Base-by-base conservation (phyloP, 257 asterid genomes). In the Petunia axillaris region DNA sequence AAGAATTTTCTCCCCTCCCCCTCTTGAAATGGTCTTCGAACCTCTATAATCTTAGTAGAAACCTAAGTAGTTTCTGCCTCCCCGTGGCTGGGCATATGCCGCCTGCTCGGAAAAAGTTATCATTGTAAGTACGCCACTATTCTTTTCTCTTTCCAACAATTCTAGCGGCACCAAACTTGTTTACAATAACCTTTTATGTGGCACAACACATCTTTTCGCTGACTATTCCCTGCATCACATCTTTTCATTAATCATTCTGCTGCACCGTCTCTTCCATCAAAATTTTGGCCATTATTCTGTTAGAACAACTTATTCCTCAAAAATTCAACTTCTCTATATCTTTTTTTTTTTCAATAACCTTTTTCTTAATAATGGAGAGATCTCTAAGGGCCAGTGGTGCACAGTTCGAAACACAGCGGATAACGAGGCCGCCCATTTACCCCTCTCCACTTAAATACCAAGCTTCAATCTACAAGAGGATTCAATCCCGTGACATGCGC, bases 141-240 rank as follows among this genome's bases (percentile, higher is more conserved):
- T 64, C 71, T 38, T 48, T 48, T 64, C 48, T 64, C 71, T 64
- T 64, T 38, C 5, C 15, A 25, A 64, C 7, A 44, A 64, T 64
- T 40, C 35, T 64, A 64, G 13, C 8, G 9, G 48, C 41, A 62
- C 25, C 25, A 25, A 38, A 38, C 71, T 64, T 64, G 38, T 64
- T 38, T 64, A 10, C 38, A 4, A 64, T 46, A 64, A 64, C 48
- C 71, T 46, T 64, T 64, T 64, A 13, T 64, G 71, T 38, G 71
- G 68, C 44, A 36, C n/a, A 44, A 64, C 71, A 11, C 9, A 44
- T 38, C 25, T 54, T 25, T 25, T 54, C 14, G 60, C 14, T 14
- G 60, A 54, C 60, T 54, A 6, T 54, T 54, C 6, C 25, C 14
- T 3, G 4, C 16, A 54, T 13, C 13, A 13, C 14, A 13, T 54